phyloP scores from a whole-genome alignment of 306 rosid genomes.

The Trichosanthes cucumerina region DNA sequence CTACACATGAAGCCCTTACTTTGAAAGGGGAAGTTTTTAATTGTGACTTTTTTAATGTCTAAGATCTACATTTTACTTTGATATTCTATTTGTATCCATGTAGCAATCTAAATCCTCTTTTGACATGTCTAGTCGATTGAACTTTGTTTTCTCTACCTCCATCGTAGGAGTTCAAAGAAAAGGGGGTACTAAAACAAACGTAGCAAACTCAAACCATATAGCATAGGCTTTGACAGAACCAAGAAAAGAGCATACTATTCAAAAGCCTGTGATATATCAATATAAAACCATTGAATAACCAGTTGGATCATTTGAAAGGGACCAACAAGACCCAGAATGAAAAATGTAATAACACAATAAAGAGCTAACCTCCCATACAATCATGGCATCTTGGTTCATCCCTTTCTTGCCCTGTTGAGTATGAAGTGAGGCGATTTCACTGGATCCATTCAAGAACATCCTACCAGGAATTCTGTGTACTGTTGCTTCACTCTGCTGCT shows the following conservation, averaged over 20 bases:
- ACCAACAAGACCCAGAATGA: not conserved
- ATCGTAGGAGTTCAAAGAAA: not conserved
- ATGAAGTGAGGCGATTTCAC: conserved; percentile 56
- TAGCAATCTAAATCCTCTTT: not conserved
- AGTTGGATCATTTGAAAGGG: not conserved
- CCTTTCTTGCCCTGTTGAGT: conserved; percentile 97
- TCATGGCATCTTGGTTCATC: conserved; percentile 92
- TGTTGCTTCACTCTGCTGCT: conserved; percentile 65
- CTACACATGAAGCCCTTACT: not conserved
- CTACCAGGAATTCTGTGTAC: conserved; percentile 69
- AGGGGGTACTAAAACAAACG: not conserved
- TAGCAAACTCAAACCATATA: not conserved
- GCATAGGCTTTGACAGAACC: not conserved
- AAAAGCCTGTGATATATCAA: not conserved
- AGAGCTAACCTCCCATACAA: conserved; percentile 88
- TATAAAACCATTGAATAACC: not conserved
- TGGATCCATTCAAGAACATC: conserved; percentile 63
- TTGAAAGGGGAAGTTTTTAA: not conserved
- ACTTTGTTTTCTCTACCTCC: not conserved
- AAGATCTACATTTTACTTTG: not conserved
- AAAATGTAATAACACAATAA: not conserved
- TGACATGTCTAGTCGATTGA: not conserved
- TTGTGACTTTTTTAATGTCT: not conserved
- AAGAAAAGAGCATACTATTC: not conserved
- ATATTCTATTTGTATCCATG: not conserved